Evolutionary conservation across 352 stramenopile species (phyloP), one percentile per base, ranked within the genome.

Genomic region (Pythium dissotocum): DNA sequence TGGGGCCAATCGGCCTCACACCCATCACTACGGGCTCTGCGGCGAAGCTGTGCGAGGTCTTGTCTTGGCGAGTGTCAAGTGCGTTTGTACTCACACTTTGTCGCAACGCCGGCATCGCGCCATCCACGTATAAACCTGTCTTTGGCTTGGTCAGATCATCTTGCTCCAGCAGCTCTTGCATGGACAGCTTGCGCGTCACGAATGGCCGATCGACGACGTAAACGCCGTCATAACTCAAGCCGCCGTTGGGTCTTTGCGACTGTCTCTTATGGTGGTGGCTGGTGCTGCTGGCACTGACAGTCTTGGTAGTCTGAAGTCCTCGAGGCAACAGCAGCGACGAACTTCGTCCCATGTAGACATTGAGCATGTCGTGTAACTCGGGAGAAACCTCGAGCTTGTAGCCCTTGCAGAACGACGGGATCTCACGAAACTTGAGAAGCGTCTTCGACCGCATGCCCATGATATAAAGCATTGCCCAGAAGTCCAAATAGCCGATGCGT

Each of bases 391-490:
- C 87, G n/a, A 95, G 69, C 30, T 87, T 89, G 66, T 93, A 95
- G 63, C 90, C 79, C 0, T 75, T 76, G 49, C 85, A 92, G 58
- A 93, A 93, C 0, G 76, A 86, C 18, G 81, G 82, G 4, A 95
- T 84, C 35, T 92, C 80, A 6, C 77, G 73, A 67, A 93, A 89
- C 57, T 80, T 78, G 49, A 92, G 75, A 38, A 92, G 68, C 16
- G 63, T 63, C 5, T 71, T 69, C 7, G 80, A 85, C 13, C 80
- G 88, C 14, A 92, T 61, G 0, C 78, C 80, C 0, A 92, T 77
- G 36, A 95, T 81, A 58, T 95, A 95, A 0, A 95, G 68, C 80
- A 95, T 90, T 0, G 78, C 83, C 82, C 86, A 95, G 38, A 95
- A 91, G 56, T 95, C 87, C 24, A 95, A 65, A 60, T 95, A 95